Conservation (phyloP, 208 protist species). For the Acanthamoeba culbertsoni region DNA sequence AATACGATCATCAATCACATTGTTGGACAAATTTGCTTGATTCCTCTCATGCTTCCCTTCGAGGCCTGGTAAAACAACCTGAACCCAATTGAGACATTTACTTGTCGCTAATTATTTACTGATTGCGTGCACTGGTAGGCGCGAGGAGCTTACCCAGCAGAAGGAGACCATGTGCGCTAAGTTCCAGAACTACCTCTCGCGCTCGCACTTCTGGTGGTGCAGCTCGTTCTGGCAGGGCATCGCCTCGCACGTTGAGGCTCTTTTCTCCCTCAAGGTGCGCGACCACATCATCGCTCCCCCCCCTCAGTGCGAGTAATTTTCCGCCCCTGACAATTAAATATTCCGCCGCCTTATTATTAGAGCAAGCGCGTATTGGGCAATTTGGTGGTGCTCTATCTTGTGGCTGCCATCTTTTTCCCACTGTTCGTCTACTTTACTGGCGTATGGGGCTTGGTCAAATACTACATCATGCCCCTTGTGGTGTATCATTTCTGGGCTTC, state of each 20-base stretch:
- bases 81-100: neutral
- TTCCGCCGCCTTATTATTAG: neutral
- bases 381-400: constrained; percentile 53
- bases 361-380: constrained; percentile 45
- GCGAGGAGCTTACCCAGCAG: constrained; percentile 47
- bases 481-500: constrained; percentile 77
- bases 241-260: constrained; percentile 58
- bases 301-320: neutral
- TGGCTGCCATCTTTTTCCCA: constrained; percentile 65
- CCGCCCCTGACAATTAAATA: neutral
- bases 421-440: constrained; percentile 66
- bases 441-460: constrained; percentile 74
- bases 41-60: constrained; percentile 56
- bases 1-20: constrained; percentile 60
- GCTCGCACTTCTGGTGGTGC: constrained; percentile 48
- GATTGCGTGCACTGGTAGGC: neutral
- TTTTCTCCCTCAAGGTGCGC: constrained; percentile 23
- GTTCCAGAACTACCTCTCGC: constrained; percentile 25
- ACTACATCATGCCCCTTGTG: constrained; percentile 69
- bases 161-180: constrained; percentile 48
- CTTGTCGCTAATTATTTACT: neutral
- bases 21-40: constrained; percentile 34
- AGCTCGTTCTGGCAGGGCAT: constrained; percentile 57
- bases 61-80: neutral
- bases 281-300: neutral